Percentiles rank a stretch among this genome's conserved stretches.
Evolutionary conservation across 148 eudicot genomes (phyloP).

Genomic region (Diospyros kaki): DNA sequence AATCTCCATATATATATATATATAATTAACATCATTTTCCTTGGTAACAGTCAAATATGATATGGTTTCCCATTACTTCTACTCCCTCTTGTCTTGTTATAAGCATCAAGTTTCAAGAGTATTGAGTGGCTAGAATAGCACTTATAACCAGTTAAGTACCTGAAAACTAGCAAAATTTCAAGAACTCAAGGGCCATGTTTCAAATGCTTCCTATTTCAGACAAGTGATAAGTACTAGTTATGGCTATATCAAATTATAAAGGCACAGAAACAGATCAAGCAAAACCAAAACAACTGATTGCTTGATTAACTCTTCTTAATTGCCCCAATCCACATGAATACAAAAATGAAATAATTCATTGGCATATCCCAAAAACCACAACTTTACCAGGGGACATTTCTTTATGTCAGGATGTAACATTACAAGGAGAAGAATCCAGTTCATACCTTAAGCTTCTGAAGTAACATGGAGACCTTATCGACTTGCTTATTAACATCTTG

Average conservation of each 20-base stretch:
- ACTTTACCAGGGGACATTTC: neutral
- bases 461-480: conserved; percentile 37
- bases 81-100: too few species aligned
- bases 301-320: neutral
- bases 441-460: conserved; percentile 46
- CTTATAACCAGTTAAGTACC: neutral
- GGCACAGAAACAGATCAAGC: neutral
- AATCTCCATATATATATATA: too few species aligned
- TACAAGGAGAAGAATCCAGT: neutral
- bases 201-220: too few species aligned
- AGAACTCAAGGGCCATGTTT: neutral
- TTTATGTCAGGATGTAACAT: neutral
- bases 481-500: conserved; percentile 53
- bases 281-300: neutral
- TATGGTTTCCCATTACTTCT: too few species aligned
- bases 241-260: neutral
- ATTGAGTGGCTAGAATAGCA: neutral
- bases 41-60: too few species aligned
- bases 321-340: neutral
- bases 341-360: neutral
- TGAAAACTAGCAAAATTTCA: neutral
- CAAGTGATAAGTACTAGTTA: neutral
- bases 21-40: too few species aligned
- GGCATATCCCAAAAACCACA: neutral
- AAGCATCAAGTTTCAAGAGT: neutral